A percentile compares a stretch with the other conserved stretches of the same genome.
Evolutionary conservation across 139 green algal species (phyloP).

Genomic region (Zygnema circumcarinatum): DNA sequence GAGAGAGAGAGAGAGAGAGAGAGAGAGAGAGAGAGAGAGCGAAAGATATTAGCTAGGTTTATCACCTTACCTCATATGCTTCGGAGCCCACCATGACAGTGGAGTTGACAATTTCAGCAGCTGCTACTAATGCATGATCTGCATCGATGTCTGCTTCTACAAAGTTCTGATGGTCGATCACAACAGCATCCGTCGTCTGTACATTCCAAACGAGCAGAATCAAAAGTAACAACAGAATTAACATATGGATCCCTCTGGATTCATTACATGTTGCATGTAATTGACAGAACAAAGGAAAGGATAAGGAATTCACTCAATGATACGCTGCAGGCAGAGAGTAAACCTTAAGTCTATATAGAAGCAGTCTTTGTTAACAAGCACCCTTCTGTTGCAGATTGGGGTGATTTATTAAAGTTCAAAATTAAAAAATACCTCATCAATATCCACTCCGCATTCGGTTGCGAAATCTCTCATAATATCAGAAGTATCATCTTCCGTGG

Average conservation of each 20-base stretch:
- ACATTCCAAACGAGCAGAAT: background rate
- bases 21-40: no score
- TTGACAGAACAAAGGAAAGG: conserved; percentile 4
- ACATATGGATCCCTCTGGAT: background rate
- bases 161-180: conserved; percentile 56
- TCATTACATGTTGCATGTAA: background rate
- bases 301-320: no score
- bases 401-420: background rate
- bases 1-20: no score
- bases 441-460: conserved; percentile 58
- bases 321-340: no score
- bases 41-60: no score
- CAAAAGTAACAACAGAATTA: conserved; percentile 15
- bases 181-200: conserved; percentile 14
- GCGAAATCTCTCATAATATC: conserved; percentile 63
- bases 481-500: conserved; percentile 65
- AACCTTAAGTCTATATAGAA: no score
- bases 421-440: conserved; percentile 55
- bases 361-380: no score
- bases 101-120: conserved; percentile 34
- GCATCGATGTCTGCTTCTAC: conserved; percentile 4
- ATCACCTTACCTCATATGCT: background rate
- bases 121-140: conserved; percentile 51
- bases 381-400: no score
- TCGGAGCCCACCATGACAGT: conserved; percentile 25